phyloP scores from a whole-genome alignment of 164 flowering plant genomes.

The Santalum album region DNA sequence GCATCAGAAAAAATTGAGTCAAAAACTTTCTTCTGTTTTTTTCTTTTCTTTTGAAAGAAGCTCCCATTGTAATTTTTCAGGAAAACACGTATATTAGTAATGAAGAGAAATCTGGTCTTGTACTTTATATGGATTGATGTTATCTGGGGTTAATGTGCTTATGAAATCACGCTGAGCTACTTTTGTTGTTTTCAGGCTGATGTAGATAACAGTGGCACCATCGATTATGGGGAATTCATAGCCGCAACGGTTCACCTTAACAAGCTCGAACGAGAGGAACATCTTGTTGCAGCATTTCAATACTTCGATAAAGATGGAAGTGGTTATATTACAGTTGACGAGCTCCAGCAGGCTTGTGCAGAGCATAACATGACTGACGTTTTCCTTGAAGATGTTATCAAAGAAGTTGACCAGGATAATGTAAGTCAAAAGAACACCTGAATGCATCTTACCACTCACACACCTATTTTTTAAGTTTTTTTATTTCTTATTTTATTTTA shows the following conservation, averaged over 20 bases:
- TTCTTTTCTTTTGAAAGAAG: too few relatives aligned
- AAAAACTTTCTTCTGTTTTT: too few relatives aligned
- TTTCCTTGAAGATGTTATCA: constrained; percentile 75
- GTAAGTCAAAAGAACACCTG: constrained; percentile 41
- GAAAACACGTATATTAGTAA: too few relatives aligned
- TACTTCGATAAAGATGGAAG: constrained; percentile 97
- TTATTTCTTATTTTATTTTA: too few relatives aligned
- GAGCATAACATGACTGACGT: constrained; percentile 89
- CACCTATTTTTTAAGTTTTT: too few relatives aligned
- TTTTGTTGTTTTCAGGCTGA: constrained; percentile 75
- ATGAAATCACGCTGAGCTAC: too few relatives aligned
- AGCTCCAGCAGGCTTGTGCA: constrained; percentile 90
- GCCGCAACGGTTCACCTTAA: constrained; percentile 95
- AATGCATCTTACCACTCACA: not conserved
- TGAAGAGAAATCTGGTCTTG: too few relatives aligned
- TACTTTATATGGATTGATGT: too few relatives aligned
- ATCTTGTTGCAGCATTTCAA: constrained; percentile 84
- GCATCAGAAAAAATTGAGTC: too few relatives aligned
- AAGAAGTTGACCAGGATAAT: constrained; percentile 96
- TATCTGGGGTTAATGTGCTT: too few relatives aligned
- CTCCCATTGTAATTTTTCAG: too few relatives aligned
- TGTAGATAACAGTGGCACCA: constrained; percentile 96
- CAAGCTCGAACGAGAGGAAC: constrained; percentile 94
- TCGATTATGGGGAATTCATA: constrained; percentile 92
- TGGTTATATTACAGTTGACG: constrained; percentile 93